Evolutionary conservation across 2,329 filamentous ascomycete genomes (phyloP).

Genomic region (Aspergillaceae sp.): DNA sequence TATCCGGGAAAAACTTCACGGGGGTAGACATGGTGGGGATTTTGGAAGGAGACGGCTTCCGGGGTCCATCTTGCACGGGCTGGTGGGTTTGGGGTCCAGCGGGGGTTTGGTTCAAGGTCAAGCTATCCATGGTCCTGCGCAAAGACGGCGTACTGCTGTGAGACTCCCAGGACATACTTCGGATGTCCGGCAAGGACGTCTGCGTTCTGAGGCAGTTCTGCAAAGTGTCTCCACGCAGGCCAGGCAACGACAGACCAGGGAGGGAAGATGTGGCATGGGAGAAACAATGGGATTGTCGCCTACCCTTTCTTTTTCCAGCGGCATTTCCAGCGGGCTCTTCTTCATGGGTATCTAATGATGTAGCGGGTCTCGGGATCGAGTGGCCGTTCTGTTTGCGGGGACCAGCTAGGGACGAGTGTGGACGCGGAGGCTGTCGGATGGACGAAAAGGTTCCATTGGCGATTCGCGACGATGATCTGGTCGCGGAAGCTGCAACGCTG

Average conservation of each 20-base stretch:
- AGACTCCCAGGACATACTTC: neutral
- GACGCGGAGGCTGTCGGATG: slow-evolving; percentile 36
- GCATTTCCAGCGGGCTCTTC: slow-evolving; percentile 29
- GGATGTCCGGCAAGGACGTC: neutral
- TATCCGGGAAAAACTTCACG: slow-evolving; percentile 28
- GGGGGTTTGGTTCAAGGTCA: slow-evolving; percentile 5
- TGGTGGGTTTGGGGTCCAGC: slow-evolving; percentile 5
- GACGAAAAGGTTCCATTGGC: slow-evolving; percentile 42
- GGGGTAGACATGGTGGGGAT: slow-evolving; percentile 21
- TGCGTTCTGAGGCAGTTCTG: neutral
- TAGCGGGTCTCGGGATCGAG: slow-evolving; percentile 34
- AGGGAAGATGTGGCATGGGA: slow-evolving; percentile 13
- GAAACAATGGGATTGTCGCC: slow-evolving; percentile 29
- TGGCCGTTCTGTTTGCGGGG: slow-evolving; percentile 40
- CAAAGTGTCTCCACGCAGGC: neutral
- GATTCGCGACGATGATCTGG: slow-evolving; percentile 37
- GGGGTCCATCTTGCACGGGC: slow-evolving; percentile 7
- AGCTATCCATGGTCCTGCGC: slow-evolving; percentile 3
- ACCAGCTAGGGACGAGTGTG: slow-evolving; percentile 46
- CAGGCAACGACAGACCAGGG: slow-evolving; percentile 7
- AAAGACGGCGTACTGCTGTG: slow-evolving; percentile 1
- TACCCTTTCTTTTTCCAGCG: slow-evolving; percentile 47
- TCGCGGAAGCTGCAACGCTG: slow-evolving; percentile 26
- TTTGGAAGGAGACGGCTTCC: slow-evolving; percentile 10
- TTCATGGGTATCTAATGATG: slow-evolving; percentile 35